Percentiles rank a stretch among this genome's conserved stretches.
These are phyloP conservation scores for Pythium vanterpoolii DNA, from an alignment of 352 stramenopile species.

Conservation along the genomic window DNA sequence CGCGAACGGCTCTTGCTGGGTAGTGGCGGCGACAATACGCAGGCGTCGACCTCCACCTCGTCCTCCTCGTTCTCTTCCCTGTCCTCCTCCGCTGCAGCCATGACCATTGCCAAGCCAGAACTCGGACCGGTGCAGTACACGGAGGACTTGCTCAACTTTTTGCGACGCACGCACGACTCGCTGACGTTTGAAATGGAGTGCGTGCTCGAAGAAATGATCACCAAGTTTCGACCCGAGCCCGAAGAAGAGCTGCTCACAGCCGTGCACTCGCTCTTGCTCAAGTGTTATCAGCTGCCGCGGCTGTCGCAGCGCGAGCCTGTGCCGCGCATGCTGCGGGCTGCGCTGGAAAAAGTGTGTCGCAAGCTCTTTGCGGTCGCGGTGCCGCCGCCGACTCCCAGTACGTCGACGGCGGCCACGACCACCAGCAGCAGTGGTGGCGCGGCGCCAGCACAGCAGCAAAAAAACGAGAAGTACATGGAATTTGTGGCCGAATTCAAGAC, in stretches of 20 bases:
- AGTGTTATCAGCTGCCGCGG: conserved; percentile 87
- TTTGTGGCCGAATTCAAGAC: conserved; percentile 89
- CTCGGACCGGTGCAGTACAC: conserved; percentile 88
- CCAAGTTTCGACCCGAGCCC: conserved; percentile 95
- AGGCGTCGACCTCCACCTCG: background rate
- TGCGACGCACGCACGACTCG: conserved; percentile 88
- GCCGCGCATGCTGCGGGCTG: conserved; percentile 87
- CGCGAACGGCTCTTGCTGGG: conserved; percentile 30
- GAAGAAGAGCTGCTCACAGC: conserved; percentile 97
- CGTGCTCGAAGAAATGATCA: conserved; percentile 98
- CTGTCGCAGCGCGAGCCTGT: conserved; percentile 77
- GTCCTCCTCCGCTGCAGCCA: background rate
- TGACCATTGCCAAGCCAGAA: conserved; percentile 40
- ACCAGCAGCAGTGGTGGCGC: conserved; percentile 1
- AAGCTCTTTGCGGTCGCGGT: conserved; percentile 82
- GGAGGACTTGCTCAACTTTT: conserved; percentile 93
- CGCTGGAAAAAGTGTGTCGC: conserved; percentile 88
- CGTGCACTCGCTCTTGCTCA: conserved; percentile 94
- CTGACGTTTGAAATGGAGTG: conserved; percentile 95
- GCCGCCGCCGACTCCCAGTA: conserved; percentile 1
- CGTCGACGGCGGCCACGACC: background rate
- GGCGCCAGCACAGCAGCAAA: conserved; percentile 60
- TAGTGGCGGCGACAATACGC: background rate
- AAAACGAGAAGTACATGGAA: conserved; percentile 84
- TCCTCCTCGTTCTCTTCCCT: background rate